A percentile compares a stretch with the other conserved stretches of the same genome.
phyloP scores from a whole-genome alignment of 23 red algal species.

The Gracilaria gracilis region DNA sequence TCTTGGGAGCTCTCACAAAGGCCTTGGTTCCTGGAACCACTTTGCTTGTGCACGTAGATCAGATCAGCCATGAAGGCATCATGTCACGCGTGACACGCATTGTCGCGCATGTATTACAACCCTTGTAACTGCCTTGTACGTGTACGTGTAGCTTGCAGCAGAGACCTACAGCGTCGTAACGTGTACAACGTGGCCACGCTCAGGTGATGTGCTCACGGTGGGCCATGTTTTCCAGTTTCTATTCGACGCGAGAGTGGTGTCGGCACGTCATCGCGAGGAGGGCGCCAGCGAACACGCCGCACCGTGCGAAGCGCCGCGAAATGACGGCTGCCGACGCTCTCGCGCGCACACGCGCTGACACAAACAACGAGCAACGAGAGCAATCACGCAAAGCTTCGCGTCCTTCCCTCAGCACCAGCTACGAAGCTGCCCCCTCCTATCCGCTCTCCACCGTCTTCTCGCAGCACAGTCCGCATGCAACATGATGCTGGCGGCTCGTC shows the following conservation, averaged over 20 bases:
- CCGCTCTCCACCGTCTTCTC: neutral
- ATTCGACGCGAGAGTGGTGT: too few species aligned
- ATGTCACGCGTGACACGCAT: neutral
- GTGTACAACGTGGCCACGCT: neutral
- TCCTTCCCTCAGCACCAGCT: neutral
- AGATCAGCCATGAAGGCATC: too few species aligned
- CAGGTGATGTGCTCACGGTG: too few species aligned
- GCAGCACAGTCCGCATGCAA: neutral
- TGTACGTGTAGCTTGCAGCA: neutral
- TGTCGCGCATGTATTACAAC: too few species aligned
- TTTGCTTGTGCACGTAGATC: too few species aligned
- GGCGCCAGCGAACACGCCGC: too few species aligned
- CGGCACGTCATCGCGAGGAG: too few species aligned
- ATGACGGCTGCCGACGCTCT: neutral
- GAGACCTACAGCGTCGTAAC: neutral
- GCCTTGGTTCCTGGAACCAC: too few species aligned
- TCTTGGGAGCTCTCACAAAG: too few species aligned
- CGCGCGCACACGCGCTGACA: neutral
- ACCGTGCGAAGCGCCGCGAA: neutral
- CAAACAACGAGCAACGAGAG: too few species aligned
- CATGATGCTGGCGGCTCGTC: constrained; percentile 14
- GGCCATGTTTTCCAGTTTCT: too few species aligned
- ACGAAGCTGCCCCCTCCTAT: neutral
- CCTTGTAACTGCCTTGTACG: too few species aligned
- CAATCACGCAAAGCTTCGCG: neutral